Evolutionary conservation across 2,329 filamentous ascomycete species (phyloP), one percentile per base, ranked within the genome.

Genomic region (Fusarium graminum): DNA sequence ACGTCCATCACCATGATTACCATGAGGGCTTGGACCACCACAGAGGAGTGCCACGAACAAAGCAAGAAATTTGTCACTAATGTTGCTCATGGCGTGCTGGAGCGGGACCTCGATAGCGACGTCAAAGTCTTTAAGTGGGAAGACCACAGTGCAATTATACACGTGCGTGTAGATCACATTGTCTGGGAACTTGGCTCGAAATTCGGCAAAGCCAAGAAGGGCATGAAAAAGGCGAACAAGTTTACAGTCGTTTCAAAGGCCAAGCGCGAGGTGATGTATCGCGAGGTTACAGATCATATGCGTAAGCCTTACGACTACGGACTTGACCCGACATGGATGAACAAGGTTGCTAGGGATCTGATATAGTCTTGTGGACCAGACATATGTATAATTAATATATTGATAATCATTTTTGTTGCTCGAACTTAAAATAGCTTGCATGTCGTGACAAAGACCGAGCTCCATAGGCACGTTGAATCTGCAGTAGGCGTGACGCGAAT

Each of bases 141-240:
- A 34, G 42, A 70, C 1, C 34, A 63, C 14, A 71, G 13, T 8
- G 63, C 49, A 6, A 46, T 68, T n/a, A 40, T 25, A 1, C 47
- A 6, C 3, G 40, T 71, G 3, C 42, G 16, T 11, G 16, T 59
- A 3, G 19, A 7, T 19, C 8, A 17, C 6, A 9, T 13, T 4
- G 6, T 22, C 13, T 71, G 51, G 58, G 51, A 68, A 10, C 6
- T 70, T 13, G 66, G 57, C 3, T 57, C 59, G 2, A 45, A 52
- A 6, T 32, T 67, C 4, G 54, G 46, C 12, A 63, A 59, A 11
- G 9, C 19, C 0, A 26, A 55, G 22, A 68, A 52, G 22, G 66
- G 57, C 3, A 39, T 52, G 34, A 44, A 46, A 2, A 63, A 61
- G 40, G 4, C 53, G 2, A n/a, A 61, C 16, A 60, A 44, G 28